These are phyloP conservation scores for Detonula confervacea DNA, from an alignment of 352 stramenopile genomes.

Conservation along the genomic window DNA sequence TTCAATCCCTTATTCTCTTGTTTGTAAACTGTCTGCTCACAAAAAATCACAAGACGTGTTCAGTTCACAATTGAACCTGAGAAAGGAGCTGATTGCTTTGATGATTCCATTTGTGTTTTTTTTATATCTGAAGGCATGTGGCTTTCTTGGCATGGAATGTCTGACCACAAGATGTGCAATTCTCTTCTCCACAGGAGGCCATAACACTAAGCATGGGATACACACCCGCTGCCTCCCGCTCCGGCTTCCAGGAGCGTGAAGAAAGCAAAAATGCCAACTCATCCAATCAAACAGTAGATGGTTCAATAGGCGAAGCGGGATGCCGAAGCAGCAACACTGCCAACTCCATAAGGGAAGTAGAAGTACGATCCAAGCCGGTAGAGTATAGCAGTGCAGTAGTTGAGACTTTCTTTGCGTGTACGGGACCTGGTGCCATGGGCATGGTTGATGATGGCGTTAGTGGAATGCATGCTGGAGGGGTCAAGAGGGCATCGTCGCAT, in stretches of 20 bases:
- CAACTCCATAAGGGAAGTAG: conserved; percentile 50
- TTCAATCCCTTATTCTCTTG: no score
- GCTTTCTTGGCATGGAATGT: background rate
- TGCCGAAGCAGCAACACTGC: conserved; percentile 6
- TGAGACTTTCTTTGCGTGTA: conserved; percentile 54
- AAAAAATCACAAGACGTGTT: no score
- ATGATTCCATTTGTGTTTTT: background rate
- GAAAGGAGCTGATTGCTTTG: no score
- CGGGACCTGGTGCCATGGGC: conserved; percentile 31
- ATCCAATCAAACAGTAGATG: conserved; percentile 1
- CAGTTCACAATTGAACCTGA: no score
- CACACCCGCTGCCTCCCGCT: conserved; percentile 60
- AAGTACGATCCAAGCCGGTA: conserved; percentile 61
- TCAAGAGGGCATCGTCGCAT: background rate
- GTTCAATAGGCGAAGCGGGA: background rate
- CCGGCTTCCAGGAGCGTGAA: conserved; percentile 57
- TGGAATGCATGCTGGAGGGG: background rate
- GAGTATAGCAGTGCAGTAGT: conserved; percentile 43
- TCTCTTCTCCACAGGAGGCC: conserved; percentile 22
- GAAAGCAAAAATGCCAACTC: background rate
- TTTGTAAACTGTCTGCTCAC: no score
- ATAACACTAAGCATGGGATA: conserved; percentile 55
- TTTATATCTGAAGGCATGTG: background rate
- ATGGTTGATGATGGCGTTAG: conserved; percentile 25
- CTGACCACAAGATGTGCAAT: background rate